phyloP scores from a whole-genome alignment of 805 yeast species.

The Wickerhamomyces alni region DNA sequence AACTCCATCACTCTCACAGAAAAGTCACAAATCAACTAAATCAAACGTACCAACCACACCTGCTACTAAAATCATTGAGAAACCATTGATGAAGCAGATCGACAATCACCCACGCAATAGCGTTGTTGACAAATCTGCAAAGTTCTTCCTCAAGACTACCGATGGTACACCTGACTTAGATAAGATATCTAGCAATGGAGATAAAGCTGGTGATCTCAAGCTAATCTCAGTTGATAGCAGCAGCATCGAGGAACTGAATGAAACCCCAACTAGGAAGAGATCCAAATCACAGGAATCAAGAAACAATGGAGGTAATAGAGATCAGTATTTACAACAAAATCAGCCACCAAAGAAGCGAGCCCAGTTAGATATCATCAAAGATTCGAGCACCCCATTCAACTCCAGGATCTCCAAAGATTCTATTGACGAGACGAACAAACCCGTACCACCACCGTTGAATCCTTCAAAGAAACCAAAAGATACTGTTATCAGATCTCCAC shows the following conservation, averaged over 20 bases:
- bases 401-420: background rate
- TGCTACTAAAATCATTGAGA: constrained; percentile 5
- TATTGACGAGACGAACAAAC: background rate
- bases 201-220: background rate
- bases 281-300: constrained; percentile 6
- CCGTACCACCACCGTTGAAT: background rate
- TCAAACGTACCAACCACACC: background rate
- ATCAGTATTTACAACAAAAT: background rate
- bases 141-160: constrained; percentile 14
- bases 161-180: background rate
- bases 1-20: background rate
- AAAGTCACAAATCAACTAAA: background rate
- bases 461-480: background rate
- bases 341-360: background rate
- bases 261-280: constrained; percentile 15
- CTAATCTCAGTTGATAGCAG: background rate
- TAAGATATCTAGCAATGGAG: background rate
- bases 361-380: background rate
- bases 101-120: background rate
- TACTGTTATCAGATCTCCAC: constrained; percentile 7
- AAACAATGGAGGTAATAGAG: background rate
- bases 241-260: constrained; percentile 1
- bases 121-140: constrained; percentile 14
- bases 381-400: background rate
- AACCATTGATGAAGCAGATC: constrained; percentile 9